A percentile compares a stretch with the other conserved stretches of the same genome.
phyloP scores from a whole-genome alignment of 2,329 filamentous ascomycete species.

The Zalaria obscura region DNA sequence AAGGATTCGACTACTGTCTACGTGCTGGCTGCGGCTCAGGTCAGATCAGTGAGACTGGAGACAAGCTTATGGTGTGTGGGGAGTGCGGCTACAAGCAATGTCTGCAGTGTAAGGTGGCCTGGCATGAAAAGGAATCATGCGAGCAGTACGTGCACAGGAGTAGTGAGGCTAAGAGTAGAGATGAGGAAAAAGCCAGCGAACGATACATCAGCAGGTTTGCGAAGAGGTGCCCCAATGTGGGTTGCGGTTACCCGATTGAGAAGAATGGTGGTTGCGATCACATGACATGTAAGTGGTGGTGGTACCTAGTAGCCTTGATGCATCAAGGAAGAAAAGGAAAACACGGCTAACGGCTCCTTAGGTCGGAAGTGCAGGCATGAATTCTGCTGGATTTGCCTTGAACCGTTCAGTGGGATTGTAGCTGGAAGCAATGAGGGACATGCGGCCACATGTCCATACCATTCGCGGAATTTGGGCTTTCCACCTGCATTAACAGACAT shows the following conservation, averaged over 20 bases:
- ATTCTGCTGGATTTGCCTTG: slow-evolving; percentile 27
- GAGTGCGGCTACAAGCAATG: slow-evolving; percentile 23
- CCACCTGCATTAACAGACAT: no score
- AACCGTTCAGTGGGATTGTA: slow-evolving; percentile 9
- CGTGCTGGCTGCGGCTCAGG: slow-evolving; percentile 34
- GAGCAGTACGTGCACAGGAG: slow-evolving; percentile 22
- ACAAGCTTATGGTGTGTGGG: slow-evolving; percentile 27
- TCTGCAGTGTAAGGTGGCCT: slow-evolving; percentile 17
- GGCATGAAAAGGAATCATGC: slow-evolving; percentile 27
- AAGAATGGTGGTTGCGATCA: slow-evolving; percentile 24
- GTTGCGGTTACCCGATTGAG: slow-evolving; percentile 15
- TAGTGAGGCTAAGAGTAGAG: slow-evolving; percentile 9
- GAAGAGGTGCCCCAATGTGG: slow-evolving; percentile 21
- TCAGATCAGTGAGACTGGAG: slow-evolving; percentile 24
- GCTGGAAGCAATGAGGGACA: background rate
- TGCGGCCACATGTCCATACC: background rate
- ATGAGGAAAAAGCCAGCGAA: slow-evolving; percentile 13
- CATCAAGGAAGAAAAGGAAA: background rate
- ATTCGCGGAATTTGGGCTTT: no score
- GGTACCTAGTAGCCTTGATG: background rate
- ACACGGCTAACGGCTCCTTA: slow-evolving; percentile 8
- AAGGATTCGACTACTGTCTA: slow-evolving; percentile 41
- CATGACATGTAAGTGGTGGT: slow-evolving; percentile 16
- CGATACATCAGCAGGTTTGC: slow-evolving; percentile 16
- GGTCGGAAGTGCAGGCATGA: slow-evolving; percentile 22